These are phyloP conservation scores for Lathyrus sativus DNA, from an alignment of 306 rosid species.

Conservation along the genomic window DNA sequence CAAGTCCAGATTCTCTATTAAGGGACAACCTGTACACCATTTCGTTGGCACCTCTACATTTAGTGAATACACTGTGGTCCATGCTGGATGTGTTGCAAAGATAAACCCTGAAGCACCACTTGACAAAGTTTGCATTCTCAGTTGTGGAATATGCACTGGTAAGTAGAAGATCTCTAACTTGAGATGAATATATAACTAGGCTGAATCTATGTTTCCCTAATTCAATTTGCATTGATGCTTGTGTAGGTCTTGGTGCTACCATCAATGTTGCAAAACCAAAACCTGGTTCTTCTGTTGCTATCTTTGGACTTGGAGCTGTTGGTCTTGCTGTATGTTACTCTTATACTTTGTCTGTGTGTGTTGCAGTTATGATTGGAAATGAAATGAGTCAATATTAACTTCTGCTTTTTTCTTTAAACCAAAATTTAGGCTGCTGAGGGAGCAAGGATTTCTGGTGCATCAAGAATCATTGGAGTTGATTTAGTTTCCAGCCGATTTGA, in stretches of 20 bases:
- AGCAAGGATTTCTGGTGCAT: too few relatives aligned
- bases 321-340: constrained; percentile 77
- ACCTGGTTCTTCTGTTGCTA: constrained; percentile 75
- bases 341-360: not conserved
- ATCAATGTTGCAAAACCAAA: constrained; percentile 61
- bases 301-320: constrained; percentile 90
- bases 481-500: too few relatives aligned
- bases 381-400: too few relatives aligned
- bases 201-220: not conserved
- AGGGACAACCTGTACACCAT: constrained; percentile 77
- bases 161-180: too few relatives aligned
- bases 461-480: too few relatives aligned
- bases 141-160: too few relatives aligned
- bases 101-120: too few relatives aligned
- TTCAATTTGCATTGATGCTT: not conserved
- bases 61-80: too few relatives aligned
- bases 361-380: not conserved
- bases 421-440: too few relatives aligned
- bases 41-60: constrained; percentile 62
- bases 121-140: too few relatives aligned
- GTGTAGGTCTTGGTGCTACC: constrained; percentile 60
- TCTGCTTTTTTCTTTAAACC: too few relatives aligned
- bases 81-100: too few relatives aligned
- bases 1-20: constrained; percentile 60
- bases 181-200: not conserved